phyloP scores from a whole-genome alignment of 2,329 filamentous ascomycete genomes.

The Paecilomyces dactylethromorphus region DNA sequence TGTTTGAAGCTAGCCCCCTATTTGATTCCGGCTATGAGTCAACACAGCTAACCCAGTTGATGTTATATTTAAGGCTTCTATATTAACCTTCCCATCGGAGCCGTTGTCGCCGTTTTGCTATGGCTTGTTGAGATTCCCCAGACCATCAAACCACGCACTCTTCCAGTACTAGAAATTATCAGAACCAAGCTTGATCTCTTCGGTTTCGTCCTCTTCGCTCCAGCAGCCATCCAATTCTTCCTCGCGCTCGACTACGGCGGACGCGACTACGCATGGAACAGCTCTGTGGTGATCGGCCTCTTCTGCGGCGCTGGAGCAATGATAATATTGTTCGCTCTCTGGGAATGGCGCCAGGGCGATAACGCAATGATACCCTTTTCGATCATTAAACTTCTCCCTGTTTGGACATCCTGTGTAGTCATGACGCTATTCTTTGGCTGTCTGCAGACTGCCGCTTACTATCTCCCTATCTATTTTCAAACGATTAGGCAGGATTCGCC shows the following conservation, averaged over 20 bases:
- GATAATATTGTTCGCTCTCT: conserved; percentile 28
- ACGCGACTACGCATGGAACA: conserved; percentile 29
- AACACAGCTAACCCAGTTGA: neutral
- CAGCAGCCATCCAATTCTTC: conserved; percentile 35
- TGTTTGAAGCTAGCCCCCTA: conserved; percentile 6
- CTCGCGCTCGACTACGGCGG: conserved; percentile 44
- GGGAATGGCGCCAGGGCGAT: conserved; percentile 36
- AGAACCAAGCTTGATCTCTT: conserved; percentile 34
- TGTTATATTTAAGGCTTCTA: conserved; percentile 23
- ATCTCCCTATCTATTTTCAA: conserved; percentile 47
- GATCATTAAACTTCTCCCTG: conserved; percentile 31
- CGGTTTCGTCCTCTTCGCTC: conserved; percentile 33
- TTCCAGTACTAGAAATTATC: neutral
- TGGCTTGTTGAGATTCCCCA: conserved; percentile 24
- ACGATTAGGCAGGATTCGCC: conserved; percentile 26
- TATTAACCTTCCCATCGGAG: conserved; percentile 35
- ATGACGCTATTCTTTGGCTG: conserved; percentile 26
- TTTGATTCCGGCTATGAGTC: too few species aligned
- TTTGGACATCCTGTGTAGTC: conserved; percentile 27
- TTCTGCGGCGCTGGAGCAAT: conserved; percentile 39
- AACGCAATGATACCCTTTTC: conserved; percentile 34
- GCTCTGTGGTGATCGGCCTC: conserved; percentile 37
- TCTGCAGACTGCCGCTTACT: conserved; percentile 33
- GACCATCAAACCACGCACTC: conserved; percentile 4
- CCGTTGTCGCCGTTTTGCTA: conserved; percentile 21